These are phyloP conservation scores for Apophysomyces sp. DNA, from an alignment of 371 early-diverging fungal species.

Conservation along the genomic window DNA sequence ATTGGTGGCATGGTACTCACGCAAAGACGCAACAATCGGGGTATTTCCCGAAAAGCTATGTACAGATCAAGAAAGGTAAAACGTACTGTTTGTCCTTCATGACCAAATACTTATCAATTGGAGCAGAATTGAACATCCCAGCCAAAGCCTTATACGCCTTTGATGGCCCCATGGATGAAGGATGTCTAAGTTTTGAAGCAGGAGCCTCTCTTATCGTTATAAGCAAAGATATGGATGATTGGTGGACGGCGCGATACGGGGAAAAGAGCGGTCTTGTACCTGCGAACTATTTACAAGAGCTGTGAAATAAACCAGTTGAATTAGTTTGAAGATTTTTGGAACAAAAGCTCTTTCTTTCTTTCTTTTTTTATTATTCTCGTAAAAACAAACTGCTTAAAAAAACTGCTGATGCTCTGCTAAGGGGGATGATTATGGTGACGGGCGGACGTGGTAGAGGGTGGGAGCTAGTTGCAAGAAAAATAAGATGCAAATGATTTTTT, in stretches of 20 bases:
- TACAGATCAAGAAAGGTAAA: slow-evolving; percentile 11
- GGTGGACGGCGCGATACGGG: slow-evolving; percentile 21
- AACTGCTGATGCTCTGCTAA: not conserved
- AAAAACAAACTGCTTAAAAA: not conserved
- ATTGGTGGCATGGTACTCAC: slow-evolving; percentile 40
- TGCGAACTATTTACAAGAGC: slow-evolving; percentile 17
- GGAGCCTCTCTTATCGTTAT: slow-evolving; percentile 26
- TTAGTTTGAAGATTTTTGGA: too few relatives aligned
- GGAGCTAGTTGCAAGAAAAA: not conserved
- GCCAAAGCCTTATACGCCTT: slow-evolving; percentile 39
- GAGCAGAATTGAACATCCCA: slow-evolving; percentile 20
- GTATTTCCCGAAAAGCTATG: slow-evolving; percentile 39
- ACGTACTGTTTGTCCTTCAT: not conserved
- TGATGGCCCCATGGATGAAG: slow-evolving; percentile 35
- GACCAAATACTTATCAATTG: not conserved
- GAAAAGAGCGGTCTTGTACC: slow-evolving; percentile 20
- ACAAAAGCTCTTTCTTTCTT: too few relatives aligned
- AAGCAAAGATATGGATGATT: slow-evolving; percentile 21
- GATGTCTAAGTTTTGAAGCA: slow-evolving; percentile 28
- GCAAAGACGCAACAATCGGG: slow-evolving; percentile 22
- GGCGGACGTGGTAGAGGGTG: not conserved
- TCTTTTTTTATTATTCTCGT: too few relatives aligned
- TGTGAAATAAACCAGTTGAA: too few relatives aligned
- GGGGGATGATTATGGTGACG: not conserved
- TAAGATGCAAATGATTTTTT: not conserved